Percentiles rank a stretch among this genome's conserved stretches.
Evolutionary conservation across 495 filamentous ascomycete species (phyloP).

Genomic region (Cercophora samala): DNA sequence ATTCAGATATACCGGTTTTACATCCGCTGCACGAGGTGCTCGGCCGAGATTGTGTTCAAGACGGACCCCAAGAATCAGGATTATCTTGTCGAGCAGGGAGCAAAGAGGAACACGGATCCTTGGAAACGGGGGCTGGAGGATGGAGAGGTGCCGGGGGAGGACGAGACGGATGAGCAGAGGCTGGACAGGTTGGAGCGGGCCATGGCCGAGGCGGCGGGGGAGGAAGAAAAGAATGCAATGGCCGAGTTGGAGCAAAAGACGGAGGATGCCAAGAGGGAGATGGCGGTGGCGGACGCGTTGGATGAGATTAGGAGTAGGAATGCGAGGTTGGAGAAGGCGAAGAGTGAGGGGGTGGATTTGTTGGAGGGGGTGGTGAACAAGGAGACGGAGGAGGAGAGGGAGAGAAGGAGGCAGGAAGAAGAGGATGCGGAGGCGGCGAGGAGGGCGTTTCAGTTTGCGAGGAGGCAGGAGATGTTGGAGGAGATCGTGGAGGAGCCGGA

Average conservation of each 20-base stretch:
- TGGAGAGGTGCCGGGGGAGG: constrained; percentile 51
- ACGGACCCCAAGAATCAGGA: constrained; percentile 96
- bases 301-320: constrained; percentile 93
- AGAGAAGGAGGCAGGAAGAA: constrained; percentile 62
- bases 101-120: constrained; percentile 88
- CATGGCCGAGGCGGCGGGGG: constrained; percentile 57
- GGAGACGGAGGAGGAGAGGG: constrained; percentile 44
- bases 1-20: constrained; percentile 94
- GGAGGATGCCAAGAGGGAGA: constrained; percentile 89
- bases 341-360: constrained; percentile 51
- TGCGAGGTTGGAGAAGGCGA: constrained; percentile 74
- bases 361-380: constrained; percentile 41
- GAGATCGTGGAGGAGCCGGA: constrained; percentile 49
- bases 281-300: constrained; percentile 93
- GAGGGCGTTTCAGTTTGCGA: constrained; percentile 66
- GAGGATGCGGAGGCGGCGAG: constrained; percentile 86
- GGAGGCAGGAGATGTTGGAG: constrained; percentile 42
- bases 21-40: constrained; percentile 90
- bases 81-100: constrained; percentile 68
- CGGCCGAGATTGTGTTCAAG: constrained; percentile 85
- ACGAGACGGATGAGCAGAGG: constrained; percentile 81
- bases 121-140: constrained; percentile 65
- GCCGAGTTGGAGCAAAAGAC: constrained; percentile 83
- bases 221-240: constrained; percentile 79
- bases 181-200: constrained; percentile 82